A percentile compares a stretch with the other conserved stretches of the same genome.
Evolutionary conservation across 352 stramenopile genomes (phyloP).

Genomic region (Globisporangium yorkense): DNA sequence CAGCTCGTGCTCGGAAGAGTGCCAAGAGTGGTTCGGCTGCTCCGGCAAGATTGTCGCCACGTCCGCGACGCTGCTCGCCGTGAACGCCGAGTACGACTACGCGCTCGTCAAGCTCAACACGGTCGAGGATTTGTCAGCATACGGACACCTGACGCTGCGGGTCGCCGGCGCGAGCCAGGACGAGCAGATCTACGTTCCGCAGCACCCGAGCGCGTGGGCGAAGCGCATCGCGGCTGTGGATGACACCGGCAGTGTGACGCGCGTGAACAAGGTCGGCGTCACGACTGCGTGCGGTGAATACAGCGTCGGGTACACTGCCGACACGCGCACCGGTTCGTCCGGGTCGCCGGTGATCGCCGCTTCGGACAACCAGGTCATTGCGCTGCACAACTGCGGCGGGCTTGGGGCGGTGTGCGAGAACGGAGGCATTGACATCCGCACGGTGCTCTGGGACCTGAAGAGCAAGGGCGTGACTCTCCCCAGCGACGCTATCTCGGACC

Average conservation of each 20-base stretch:
- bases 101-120: conserved; percentile 33
- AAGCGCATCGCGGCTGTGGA: conserved; percentile 25
- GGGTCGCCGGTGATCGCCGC: conserved; percentile 35
- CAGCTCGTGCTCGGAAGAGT: conserved; percentile 20
- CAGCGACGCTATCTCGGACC: conserved; percentile 18
- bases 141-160: conserved; percentile 28
- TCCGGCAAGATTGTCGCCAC: conserved; percentile 20
- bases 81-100: conserved; percentile 26
- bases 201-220: conserved; percentile 31
- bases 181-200: conserved; percentile 45
- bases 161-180: conserved; percentile 15
- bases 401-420: conserved; percentile 21
- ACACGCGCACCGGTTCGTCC: conserved; percentile 34
- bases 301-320: conserved; percentile 33
- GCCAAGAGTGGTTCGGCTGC: conserved; percentile 16
- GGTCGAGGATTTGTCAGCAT: conserved; percentile 18
- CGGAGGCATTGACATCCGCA: conserved; percentile 26
- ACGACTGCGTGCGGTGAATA: conserved; percentile 21
- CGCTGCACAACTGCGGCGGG: conserved; percentile 42
- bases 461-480: conserved; percentile 20
- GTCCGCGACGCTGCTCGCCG: conserved; percentile 17
- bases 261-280: conserved; percentile 13
- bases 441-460: conserved; percentile 24
- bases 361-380: conserved; percentile 38
- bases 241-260: conserved; percentile 22